phyloP scores from a whole-genome alignment of 495 filamentous ascomycete species.

The Lichina pygmaea region DNA sequence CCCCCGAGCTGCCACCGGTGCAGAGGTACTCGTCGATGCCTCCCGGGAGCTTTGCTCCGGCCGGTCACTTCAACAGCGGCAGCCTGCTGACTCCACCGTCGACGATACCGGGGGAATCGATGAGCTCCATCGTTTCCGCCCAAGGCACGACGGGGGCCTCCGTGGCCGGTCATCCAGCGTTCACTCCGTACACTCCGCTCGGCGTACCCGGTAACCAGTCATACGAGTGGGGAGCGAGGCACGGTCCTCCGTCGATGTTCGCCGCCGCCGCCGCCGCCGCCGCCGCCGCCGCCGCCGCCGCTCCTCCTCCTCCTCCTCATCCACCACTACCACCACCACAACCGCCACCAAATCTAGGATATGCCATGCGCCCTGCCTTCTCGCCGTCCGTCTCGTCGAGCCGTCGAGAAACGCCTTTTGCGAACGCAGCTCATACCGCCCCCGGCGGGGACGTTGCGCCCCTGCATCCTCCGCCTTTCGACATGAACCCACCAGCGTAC shows the following conservation, averaged over 20 bases:
- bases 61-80: slow-evolving; percentile 20
- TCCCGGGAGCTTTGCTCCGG: slow-evolving; percentile 19
- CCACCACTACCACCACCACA: neutral
- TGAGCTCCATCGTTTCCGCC: neutral
- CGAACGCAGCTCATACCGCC: neutral
- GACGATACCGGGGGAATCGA: slow-evolving; percentile 27
- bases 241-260: neutral
- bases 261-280: neutral
- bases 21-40: slow-evolving; percentile 18
- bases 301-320: neutral
- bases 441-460: neutral
- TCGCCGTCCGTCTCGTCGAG: neutral
- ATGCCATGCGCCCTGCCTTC: neutral
- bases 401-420: neutral
- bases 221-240: neutral
- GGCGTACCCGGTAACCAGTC: neutral
- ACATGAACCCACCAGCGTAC: slow-evolving; percentile 32
- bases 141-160: slow-evolving; percentile 19
- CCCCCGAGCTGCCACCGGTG: slow-evolving; percentile 6
- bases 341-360: neutral
- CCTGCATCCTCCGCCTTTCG: slow-evolving; percentile 29
- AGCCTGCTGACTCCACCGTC: slow-evolving; percentile 36
- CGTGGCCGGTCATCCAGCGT: slow-evolving; percentile 22
- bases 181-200: slow-evolving; percentile 13
- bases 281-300: neutral